Conservation (phyloP, 805 yeast species). For the Hanseniaspora thailandica region DNA sequence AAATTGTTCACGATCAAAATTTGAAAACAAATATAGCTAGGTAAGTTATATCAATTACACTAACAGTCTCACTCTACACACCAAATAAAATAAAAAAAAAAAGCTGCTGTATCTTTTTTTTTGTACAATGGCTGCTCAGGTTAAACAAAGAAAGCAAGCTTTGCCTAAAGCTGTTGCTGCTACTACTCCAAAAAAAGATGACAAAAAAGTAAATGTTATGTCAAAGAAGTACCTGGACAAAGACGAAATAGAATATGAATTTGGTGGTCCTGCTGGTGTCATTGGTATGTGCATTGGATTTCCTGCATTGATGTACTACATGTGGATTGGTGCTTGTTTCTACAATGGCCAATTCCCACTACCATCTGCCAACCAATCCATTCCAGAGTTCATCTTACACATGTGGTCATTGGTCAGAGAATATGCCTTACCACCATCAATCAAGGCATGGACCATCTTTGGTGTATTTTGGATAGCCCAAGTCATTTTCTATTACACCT, state of each 20-base stretch:
- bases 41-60: too few species aligned
- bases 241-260: conserved; percentile 65
- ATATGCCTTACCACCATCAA: conserved; percentile 45
- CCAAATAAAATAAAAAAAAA: not conserved
- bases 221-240: conserved; percentile 31
- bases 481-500: conserved; percentile 58
- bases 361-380: conserved; percentile 42
- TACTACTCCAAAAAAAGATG: not conserved
- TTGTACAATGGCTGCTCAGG: conserved; percentile 2
- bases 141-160: conserved; percentile 5
- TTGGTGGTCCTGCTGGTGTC: conserved; percentile 89
- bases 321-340: conserved; percentile 84
- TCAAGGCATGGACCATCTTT: conserved; percentile 57
- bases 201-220: conserved; percentile 12
- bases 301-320: conserved; percentile 88
- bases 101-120: not conserved
- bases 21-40: too few species aligned
- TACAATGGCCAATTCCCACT: conserved; percentile 62
- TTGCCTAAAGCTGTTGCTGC: not conserved
- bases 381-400: conserved; percentile 37
- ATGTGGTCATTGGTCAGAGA: conserved; percentile 37
- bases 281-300: conserved; percentile 84
- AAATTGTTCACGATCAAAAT: too few species aligned
- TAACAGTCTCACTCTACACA: too few species aligned
- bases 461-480: conserved; percentile 59